Base-by-base conservation (phyloP, 225 moss, liverwort and hornwort genomes). In the Climacium dendroides region DNA sequence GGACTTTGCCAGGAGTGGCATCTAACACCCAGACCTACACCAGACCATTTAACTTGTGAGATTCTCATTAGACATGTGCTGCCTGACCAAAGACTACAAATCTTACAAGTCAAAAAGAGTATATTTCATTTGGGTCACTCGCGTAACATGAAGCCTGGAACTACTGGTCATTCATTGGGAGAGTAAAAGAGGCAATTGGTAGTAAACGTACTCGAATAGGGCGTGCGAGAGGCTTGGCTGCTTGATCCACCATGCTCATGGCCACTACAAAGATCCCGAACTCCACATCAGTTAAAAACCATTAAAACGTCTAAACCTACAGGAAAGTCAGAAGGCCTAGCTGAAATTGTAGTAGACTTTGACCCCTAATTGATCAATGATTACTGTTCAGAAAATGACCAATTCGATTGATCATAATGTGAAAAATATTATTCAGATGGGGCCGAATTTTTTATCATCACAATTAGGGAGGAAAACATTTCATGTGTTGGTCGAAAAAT, bases 191-290 rank as follows among this genome's bases (percentile, higher is more conserved):
- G 48, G 70, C 48, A 64, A 86, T 78, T 83, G 23, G 12, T 60
- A 88, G 34, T 67, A 26, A 79, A 87, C 89, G 29, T 95, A 96
- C 98, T 92, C 95, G 89, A 50, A 98, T 89, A 58, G 98, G 98
- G 78, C 98, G 95, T 60, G 97, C 96, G 50, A 98, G 94, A 85
- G 98, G 98, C 88, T 98, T 98, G 30, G 95, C 93, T 69, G 98
- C 98, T 92, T 97, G 97, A 92, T 98, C 96, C 79, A 95, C 98
- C 95, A 97, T 97, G 85, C 98, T 96, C 96, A 98, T 84, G 32
- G 94, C 98, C 91, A 98, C 97, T 97, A 90, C 83, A 89, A 85
- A 82, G 60, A 83, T 73, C 75, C 85, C 81, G 13, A 82, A 85
- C 63, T 83, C 74, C 41, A 50, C 15, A 39, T 85, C 83, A 89